Evolutionary conservation across 2,329 filamentous ascomycete species (phyloP), one percentile per base, ranked within the genome.

Genomic region (Fusarium coicis): DNA sequence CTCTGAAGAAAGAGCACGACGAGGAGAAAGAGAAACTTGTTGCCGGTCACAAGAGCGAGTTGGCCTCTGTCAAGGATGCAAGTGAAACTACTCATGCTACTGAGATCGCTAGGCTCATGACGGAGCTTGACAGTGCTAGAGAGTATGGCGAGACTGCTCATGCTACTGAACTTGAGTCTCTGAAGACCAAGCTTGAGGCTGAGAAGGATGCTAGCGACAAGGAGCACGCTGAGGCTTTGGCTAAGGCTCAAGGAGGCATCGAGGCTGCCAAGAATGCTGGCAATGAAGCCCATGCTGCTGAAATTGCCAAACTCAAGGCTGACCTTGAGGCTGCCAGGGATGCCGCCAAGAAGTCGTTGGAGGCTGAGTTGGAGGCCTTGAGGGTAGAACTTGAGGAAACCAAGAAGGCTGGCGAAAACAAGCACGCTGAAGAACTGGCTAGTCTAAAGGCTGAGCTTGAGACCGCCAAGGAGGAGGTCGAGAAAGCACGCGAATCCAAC

Each of bases 401-500:
- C n/a, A 77, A 86, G 40, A 84, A 87, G 61, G 80, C 80, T 26
- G 74, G 79, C 30, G 77, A 79, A 34, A 80, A 73, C 57, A 76
- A 79, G 40, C 79, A 84, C 66, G 73, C 76, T 4, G 77, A 80
- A 37, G 81, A 83, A 63, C 55, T 84, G 34, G 78, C 80, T 32
- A 77, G 77, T 37, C 68, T 84, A 42, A 81, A 81, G 65, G 68
- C 53, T 12, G 73, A 77, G 42, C 71, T 77, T n/a, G 66, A 73
- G 56, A 53, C 53, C 23, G 65, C 75, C 34, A 68, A 80, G 65
- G 70, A 77, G 21, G 86, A 88, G 68, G 78, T 89, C 12, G 83
- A 86, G 74, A 83, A 85, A 71, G 79, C 85, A 11, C 83, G 86
- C 54, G 79, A 80, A 1, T 79, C 82, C 54, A 84, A 84, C 74